Conservation (phyloP, 2,329 filamentous ascomycete species). For the Hysterium pulicare region DNA sequence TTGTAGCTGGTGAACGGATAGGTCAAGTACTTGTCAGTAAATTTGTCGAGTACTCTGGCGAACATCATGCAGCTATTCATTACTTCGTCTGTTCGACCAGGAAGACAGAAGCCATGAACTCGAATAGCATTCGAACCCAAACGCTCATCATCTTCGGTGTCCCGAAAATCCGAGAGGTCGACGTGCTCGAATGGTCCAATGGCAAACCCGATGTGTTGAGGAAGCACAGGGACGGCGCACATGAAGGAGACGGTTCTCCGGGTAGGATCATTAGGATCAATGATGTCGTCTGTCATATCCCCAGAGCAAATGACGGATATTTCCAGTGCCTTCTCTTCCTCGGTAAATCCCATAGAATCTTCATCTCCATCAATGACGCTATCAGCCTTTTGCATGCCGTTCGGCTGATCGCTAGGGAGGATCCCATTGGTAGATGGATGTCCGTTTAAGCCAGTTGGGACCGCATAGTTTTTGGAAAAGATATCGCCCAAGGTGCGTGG, state of each 20-base stretch:
- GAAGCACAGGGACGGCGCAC: constrained; percentile 66
- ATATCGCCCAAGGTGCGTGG: constrained; percentile 82
- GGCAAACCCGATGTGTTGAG: constrained; percentile 89
- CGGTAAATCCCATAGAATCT: constrained; percentile 48
- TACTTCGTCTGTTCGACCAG: constrained; percentile 75
- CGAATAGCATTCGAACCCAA: constrained; percentile 84
- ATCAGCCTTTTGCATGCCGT: constrained; percentile 27
- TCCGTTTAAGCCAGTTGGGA: constrained; percentile 28
- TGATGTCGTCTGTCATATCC: constrained; percentile 77
- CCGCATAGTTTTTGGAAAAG: constrained; percentile 41
- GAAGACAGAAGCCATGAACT: constrained; percentile 87
- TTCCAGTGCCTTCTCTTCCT: constrained; percentile 84
- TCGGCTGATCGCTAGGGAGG: constrained; percentile 12
- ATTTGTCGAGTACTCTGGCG: constrained; percentile 81
- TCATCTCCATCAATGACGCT: constrained; percentile 32
- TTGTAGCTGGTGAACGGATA: constrained; percentile 94
- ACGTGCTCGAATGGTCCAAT: constrained; percentile 94
- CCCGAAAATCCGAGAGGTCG: constrained; percentile 82
- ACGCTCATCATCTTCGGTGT: constrained; percentile 87
- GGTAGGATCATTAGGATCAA: constrained; percentile 70
- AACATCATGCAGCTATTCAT: constrained; percentile 83
- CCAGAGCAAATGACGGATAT: constrained; percentile 90
- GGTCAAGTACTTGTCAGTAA: constrained; percentile 81
- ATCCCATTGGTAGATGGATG: constrained; percentile 17
- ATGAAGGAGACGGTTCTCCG: constrained; percentile 88